phyloP scores from a whole-genome alignment of 2,329 filamentous ascomycete genomes.

The Pseudonectria buxi region DNA sequence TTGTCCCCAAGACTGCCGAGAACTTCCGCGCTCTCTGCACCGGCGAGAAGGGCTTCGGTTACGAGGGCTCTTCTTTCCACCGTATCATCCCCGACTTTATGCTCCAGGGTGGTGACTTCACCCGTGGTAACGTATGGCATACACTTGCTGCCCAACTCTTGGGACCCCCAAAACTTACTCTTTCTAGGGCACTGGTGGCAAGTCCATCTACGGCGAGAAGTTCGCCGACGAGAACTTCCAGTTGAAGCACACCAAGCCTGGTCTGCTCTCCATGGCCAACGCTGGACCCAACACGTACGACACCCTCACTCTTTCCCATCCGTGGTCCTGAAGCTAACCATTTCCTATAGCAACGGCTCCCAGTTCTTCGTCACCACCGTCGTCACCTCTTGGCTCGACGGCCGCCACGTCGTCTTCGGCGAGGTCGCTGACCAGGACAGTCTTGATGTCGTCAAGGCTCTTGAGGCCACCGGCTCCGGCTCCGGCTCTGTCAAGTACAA shows the following conservation, averaged over 20 bases:
- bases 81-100: constrained; percentile 90
- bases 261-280: constrained; percentile 91
- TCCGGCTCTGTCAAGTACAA: constrained; percentile 49
- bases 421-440: constrained; percentile 52
- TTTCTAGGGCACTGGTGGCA: constrained; percentile 74
- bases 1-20: constrained; percentile 78
- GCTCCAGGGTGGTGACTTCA: constrained; percentile 96
- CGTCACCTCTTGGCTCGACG: constrained; percentile 76
- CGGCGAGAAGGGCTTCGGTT: constrained; percentile 73
- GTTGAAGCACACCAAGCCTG: constrained; percentile 64
- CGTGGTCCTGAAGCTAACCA: constrained; percentile 6
- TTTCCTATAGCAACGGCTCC: constrained; percentile 75
- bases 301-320: too few relatives aligned
- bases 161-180: constrained; percentile 12
- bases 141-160: background rate
- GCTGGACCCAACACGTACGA: constrained; percentile 84
- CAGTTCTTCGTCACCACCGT: constrained; percentile 98
- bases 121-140: constrained; percentile 72
- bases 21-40: constrained; percentile 86
- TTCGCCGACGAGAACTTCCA: constrained; percentile 91
- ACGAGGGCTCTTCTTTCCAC: constrained; percentile 80
- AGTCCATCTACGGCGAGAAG: constrained; percentile 93
- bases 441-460: constrained; percentile 49
- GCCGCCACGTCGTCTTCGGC: constrained; percentile 80
- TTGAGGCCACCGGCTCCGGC: constrained; percentile 54